A percentile compares a stretch with the other conserved stretches of the same genome.
Evolutionary conservation across 1,284 basidiomycete species (phyloP).

Genomic region (Exsudoporus floridanus): DNA sequence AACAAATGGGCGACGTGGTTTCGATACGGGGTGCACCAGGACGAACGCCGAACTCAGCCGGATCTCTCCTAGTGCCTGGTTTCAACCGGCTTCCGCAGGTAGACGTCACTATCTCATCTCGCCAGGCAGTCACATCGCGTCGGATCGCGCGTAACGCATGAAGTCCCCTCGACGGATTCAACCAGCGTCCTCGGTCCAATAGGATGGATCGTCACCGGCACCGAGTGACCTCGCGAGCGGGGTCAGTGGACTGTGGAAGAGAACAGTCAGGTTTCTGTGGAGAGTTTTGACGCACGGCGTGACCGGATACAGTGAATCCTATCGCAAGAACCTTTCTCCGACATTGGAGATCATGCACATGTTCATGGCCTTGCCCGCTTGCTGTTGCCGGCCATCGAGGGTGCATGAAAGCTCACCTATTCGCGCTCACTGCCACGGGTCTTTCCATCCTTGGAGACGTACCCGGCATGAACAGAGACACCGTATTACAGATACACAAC

Average conservation of each 20-base stretch:
- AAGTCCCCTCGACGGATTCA: constrained; percentile 94
- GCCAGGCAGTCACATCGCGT: constrained; percentile 86
- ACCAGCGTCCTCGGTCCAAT: constrained; percentile 56
- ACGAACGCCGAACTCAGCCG: constrained; percentile 54
- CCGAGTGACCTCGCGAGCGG: too few species aligned
- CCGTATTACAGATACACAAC: too few species aligned
- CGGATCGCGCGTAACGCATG: constrained; percentile 57
- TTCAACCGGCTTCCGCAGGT: constrained; percentile 88
- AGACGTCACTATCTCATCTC: constrained; percentile 86
- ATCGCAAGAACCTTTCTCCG: too few species aligned
- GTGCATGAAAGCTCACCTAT: constrained; percentile 1
- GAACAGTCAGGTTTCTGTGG: constrained; percentile 1
- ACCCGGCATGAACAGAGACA: too few species aligned
- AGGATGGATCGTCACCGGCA: constrained; percentile 49
- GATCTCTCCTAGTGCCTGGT: constrained; percentile 83
- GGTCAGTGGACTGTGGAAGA: too few species aligned
- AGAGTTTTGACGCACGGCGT: background rate
- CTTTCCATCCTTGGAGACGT: too few species aligned
- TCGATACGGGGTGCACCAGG: background rate
- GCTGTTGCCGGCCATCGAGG: constrained; percentile 8
- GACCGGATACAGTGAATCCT: too few species aligned
- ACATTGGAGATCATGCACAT: background rate
- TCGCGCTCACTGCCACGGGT: too few species aligned
- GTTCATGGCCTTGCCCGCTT: constrained; percentile 3
- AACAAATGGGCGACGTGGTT: background rate